phyloP scores from a whole-genome alignment of 805 yeast genomes.

The Nakazawaea populi region DNA sequence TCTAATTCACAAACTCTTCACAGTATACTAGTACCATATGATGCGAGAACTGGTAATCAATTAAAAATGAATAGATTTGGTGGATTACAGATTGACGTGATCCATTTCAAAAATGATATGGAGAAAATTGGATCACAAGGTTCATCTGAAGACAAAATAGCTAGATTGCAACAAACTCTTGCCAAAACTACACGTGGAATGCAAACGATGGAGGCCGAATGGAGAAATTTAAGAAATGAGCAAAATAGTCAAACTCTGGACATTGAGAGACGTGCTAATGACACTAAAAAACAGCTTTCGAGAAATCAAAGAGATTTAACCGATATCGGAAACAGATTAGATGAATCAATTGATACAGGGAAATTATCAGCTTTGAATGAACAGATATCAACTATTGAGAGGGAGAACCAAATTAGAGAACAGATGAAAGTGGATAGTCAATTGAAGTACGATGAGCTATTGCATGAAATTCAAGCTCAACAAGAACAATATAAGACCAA shows the following conservation, averaged over 20 bases:
- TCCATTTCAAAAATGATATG: slow-evolving; percentile 28
- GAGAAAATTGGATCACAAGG: slow-evolving; percentile 7
- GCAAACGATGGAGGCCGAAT: slow-evolving; percentile 2
- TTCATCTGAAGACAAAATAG: slow-evolving; percentile 3
- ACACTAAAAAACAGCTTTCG: slow-evolving; percentile 13
- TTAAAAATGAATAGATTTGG: slow-evolving; percentile 34
- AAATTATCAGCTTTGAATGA: slow-evolving; percentile 27
- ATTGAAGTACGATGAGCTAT: background rate
- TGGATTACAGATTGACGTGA: slow-evolving; percentile 48
- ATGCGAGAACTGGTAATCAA: slow-evolving; percentile 37
- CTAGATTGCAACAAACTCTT: slow-evolving; percentile 15
- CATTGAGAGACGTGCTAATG: slow-evolving; percentile 14
- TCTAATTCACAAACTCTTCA: slow-evolving; percentile 31
- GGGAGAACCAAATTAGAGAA: slow-evolving; percentile 21
- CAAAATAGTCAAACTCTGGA: slow-evolving; percentile 15
- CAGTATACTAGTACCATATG: slow-evolving; percentile 35
- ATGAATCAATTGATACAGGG: slow-evolving; percentile 39
- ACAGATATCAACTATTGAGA: slow-evolving; percentile 25
- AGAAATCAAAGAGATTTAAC: slow-evolving; percentile 17
- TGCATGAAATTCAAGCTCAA: background rate
- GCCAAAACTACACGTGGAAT: slow-evolving; percentile 14
- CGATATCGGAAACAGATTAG: slow-evolving; percentile 31
- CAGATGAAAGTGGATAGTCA: slow-evolving; percentile 15
- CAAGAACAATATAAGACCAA: slow-evolving; percentile 9
- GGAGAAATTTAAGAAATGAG: slow-evolving; percentile 9